Evolutionary conservation across 768 basidiomycete genomes (phyloP).

Genomic region (Pulveroboletus ravenelii): DNA sequence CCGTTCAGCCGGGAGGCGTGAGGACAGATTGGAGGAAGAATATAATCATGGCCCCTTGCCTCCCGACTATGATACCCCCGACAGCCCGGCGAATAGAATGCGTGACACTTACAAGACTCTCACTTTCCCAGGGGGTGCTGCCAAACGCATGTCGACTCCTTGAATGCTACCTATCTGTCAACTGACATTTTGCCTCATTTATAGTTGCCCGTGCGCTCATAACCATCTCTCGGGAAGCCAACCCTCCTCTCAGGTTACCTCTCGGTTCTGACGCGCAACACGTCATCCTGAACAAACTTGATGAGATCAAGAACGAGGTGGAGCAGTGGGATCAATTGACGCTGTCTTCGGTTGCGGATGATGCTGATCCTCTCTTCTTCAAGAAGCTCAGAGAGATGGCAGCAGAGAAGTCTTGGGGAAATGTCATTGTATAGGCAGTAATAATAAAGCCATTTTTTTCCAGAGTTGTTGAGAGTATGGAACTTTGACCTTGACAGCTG

Average conservation of each 20-base stretch:
- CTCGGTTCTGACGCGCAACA: slow-evolving; percentile 17
- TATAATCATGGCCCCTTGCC: slow-evolving; percentile 15
- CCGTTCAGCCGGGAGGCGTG: slow-evolving; percentile 19
- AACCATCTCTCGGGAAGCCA: slow-evolving; percentile 12
- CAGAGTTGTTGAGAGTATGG: too few species aligned
- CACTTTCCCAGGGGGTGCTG: background rate
- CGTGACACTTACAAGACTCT: slow-evolving; percentile 2
- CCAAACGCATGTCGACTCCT: slow-evolving; percentile 9
- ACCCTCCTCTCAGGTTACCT: slow-evolving; percentile 21
- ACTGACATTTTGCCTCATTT: background rate
- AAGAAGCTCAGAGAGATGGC: slow-evolving; percentile 2
- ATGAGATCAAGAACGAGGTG: slow-evolving; percentile 8
- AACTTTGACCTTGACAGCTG: too few species aligned
- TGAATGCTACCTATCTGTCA: background rate
- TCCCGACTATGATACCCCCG: slow-evolving; percentile 11
- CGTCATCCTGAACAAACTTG: slow-evolving; percentile 12
- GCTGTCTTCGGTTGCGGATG: slow-evolving; percentile 17
- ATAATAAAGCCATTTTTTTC: too few species aligned
- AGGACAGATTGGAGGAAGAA: slow-evolving; percentile 16
- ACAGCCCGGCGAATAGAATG: slow-evolving; percentile 15
- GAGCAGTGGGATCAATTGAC: slow-evolving; percentile 9
- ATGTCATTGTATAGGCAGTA: too few species aligned
- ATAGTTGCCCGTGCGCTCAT: slow-evolving; percentile 17
- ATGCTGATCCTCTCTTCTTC: slow-evolving; percentile 13
- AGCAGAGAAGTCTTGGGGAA: background rate